These are phyloP conservation scores for Dryadomyces sulphureus DNA, from an alignment of 2,329 filamentous ascomycete genomes.

Conservation along the genomic window DNA sequence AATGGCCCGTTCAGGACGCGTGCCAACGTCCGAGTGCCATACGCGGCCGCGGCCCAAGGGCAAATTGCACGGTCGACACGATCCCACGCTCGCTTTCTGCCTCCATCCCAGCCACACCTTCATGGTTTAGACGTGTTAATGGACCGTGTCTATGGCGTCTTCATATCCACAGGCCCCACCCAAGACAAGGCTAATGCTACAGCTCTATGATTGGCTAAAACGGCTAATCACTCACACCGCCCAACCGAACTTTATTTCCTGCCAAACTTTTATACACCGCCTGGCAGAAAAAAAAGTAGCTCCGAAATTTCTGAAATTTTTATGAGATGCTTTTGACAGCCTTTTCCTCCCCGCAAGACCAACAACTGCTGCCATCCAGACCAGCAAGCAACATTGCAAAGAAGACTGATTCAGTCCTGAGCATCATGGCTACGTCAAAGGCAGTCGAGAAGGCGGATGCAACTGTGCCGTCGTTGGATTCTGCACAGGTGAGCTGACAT, in stretches of 20 bases:
- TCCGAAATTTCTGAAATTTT: conserved; percentile 2
- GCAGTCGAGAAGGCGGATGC: conserved; percentile 4
- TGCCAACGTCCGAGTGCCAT: too few species aligned
- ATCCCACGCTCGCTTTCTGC: neutral
- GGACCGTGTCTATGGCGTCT: neutral
- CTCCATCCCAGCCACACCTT: neutral
- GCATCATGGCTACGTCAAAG: conserved; percentile 7
- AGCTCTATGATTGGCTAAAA: neutral
- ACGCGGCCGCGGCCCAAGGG: too few species aligned
- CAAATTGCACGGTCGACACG: too few species aligned
- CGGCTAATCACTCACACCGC: conserved; percentile 1
- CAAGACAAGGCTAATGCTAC: neutral
- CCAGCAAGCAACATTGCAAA: neutral
- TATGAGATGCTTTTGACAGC: neutral
- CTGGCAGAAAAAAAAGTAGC: conserved; percentile 10
- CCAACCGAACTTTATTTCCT: neutral
- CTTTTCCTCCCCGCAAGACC: conserved; percentile 1
- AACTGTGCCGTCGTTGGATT: conserved; percentile 6
- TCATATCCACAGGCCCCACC: neutral
- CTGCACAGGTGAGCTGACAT: conserved; percentile 6
- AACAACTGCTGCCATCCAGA: conserved; percentile 1
- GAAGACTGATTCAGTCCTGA: neutral
- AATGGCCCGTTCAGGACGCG: too few species aligned
- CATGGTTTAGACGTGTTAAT: too few species aligned
- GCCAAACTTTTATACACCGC: conserved; percentile 7